Evolutionary conservation across 257 asterid species (phyloP).

Genomic region (Hygrophila difformis): DNA sequence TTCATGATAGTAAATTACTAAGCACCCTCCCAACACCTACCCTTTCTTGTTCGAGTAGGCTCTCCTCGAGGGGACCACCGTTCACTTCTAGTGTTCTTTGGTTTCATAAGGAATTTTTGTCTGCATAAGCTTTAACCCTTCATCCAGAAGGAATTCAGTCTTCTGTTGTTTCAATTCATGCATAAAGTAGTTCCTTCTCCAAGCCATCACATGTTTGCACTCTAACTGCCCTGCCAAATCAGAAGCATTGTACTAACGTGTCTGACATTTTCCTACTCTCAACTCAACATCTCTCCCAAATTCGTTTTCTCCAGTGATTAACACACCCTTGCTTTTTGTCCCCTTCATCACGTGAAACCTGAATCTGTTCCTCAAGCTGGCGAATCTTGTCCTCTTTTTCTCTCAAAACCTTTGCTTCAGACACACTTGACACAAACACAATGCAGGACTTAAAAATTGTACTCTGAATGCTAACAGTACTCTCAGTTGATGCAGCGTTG

Average conservation of each 20-base stretch:
- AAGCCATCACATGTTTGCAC: conserved; percentile 31
- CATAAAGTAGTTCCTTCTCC: conserved; percentile 45
- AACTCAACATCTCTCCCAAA: conserved; percentile 29
- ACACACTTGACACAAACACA: conserved; percentile 48
- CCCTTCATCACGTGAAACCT: conserved; percentile 30
- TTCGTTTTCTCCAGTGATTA: conserved; percentile 47
- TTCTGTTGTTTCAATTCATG: conserved; percentile 43
- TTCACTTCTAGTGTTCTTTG: too few species aligned
- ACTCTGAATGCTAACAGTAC: too few species aligned
- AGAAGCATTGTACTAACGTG: conserved; percentile 40
- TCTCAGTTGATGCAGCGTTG: conserved; percentile 27
- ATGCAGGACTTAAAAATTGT: conserved; percentile 31
- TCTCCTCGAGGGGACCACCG: too few species aligned
- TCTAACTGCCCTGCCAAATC: conserved; percentile 40
- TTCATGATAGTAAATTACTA: too few species aligned
- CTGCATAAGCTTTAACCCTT: conserved; percentile 41
- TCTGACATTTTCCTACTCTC: conserved; percentile 31
- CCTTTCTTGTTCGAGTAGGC: too few species aligned
- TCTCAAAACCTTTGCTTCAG: conserved; percentile 40
- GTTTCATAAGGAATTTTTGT: conserved; percentile 29
- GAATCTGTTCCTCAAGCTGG: conserved; percentile 46
- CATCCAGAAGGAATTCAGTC: conserved; percentile 26
- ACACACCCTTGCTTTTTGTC: conserved; percentile 20
- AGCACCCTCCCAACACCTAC: too few species aligned
- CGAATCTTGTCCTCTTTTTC: conserved; percentile 35